These are phyloP conservation scores for Lachnellula arida DNA, from an alignment of 2,329 filamentous ascomycete species.

Conservation along the genomic window DNA sequence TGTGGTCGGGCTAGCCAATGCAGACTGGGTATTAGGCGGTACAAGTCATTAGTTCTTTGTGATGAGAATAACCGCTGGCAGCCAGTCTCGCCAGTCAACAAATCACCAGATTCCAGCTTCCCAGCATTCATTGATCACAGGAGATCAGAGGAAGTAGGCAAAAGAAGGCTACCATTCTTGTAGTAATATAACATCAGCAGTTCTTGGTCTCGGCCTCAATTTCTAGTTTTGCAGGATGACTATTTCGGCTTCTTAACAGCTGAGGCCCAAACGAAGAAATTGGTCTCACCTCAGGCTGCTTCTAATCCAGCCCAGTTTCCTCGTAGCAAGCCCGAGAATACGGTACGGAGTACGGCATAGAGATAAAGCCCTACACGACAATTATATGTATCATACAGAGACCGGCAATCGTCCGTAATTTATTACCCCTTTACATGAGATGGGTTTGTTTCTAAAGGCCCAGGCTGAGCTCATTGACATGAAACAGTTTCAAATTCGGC, in stretches of 20 bases:
- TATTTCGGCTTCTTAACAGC: background rate
- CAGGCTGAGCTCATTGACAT: background rate
- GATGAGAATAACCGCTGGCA: slow-evolving; percentile 13
- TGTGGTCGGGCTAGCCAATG: slow-evolving; percentile 12
- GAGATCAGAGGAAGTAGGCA: too few species aligned
- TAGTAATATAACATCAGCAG: background rate
- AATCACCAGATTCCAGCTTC: background rate
- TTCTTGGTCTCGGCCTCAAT: background rate
- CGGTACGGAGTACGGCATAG: background rate
- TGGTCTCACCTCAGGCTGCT: background rate
- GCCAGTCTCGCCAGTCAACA: background rate
- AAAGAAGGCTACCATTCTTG: background rate
- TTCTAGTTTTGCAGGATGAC: too few species aligned
- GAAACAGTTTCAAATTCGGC: slow-evolving; percentile 21
- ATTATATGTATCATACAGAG: background rate
- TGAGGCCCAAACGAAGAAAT: background rate
- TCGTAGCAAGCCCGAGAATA: background rate
- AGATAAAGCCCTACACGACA: background rate
- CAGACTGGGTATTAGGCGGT: background rate
- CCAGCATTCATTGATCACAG: too few species aligned
- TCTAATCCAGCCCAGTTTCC: background rate
- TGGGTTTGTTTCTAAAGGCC: background rate
- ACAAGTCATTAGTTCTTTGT: slow-evolving; percentile 12
- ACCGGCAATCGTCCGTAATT: background rate
- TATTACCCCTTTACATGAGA: background rate